These are phyloP conservation scores for Physocladia obscura DNA, from an alignment of 192 early-diverging fungal genomes.

Conservation along the genomic window DNA sequence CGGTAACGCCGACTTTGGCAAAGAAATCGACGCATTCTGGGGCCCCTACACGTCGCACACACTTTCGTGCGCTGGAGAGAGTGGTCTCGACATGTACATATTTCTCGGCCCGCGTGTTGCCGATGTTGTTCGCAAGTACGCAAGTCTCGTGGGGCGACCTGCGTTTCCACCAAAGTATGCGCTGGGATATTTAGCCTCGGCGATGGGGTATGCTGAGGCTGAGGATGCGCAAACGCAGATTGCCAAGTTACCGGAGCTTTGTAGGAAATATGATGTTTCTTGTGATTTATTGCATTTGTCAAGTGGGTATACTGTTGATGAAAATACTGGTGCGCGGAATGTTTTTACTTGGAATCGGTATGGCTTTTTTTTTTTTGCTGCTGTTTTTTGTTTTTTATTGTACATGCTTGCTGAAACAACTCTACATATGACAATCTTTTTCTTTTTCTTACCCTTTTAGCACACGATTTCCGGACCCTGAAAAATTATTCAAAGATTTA, in stretches of 20 bases:
- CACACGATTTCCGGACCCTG: conserved; percentile 55
- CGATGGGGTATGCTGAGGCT: conserved; percentile 66
- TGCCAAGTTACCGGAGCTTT: conserved; percentile 40
- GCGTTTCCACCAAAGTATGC: conserved; percentile 49
- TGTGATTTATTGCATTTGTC: conserved; percentile 63
- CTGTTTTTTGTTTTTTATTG: neutral
- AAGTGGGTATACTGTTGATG: conserved; percentile 61
- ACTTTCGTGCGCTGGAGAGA: conserved; percentile 33
- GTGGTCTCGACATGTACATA: conserved; percentile 47
- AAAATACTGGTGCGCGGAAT: conserved; percentile 44
- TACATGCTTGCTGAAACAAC: neutral
- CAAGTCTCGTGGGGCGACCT: conserved; percentile 45
- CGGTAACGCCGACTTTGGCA: conserved; percentile 51
- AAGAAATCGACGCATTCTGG: conserved; percentile 53
- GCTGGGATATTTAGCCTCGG: conserved; percentile 58
- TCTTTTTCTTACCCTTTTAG: neutral
- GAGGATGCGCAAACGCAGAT: conserved; percentile 56
- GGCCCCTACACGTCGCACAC: conserved; percentile 49
- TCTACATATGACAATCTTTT: neutral
- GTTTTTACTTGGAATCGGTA: conserved; percentile 66
- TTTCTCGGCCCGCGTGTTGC: conserved; percentile 38
- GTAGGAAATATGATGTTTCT: conserved; percentile 46
- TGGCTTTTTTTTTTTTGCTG: neutral
- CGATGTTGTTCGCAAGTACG: conserved; percentile 39
- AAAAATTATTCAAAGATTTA: conserved; percentile 34